Evolutionary conservation across 768 basidiomycete genomes (phyloP).

Genomic region (Pulveroboletus ravenelii): DNA sequence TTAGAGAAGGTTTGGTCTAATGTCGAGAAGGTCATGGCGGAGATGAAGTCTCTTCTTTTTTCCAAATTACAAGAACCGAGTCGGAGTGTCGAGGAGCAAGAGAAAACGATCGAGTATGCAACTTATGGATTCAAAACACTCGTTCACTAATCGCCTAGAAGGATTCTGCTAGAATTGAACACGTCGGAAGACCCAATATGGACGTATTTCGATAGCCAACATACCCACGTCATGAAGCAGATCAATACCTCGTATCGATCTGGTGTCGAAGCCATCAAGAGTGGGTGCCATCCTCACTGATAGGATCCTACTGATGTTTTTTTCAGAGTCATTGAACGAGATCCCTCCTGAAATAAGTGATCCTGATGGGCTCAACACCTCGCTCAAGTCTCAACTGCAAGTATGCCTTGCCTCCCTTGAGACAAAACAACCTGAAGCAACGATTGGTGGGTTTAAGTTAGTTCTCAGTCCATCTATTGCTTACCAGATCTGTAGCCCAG

Average conservation of each 20-base stretch:
- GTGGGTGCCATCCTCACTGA: conserved; percentile 29
- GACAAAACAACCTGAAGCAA: conserved; percentile 54
- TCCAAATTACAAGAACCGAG: conserved; percentile 77
- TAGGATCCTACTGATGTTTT: conserved; percentile 1
- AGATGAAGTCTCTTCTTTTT: conserved; percentile 77
- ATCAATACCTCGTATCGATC: conserved; percentile 62
- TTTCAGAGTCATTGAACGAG: conserved; percentile 46
- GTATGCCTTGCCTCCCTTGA: conserved; percentile 57
- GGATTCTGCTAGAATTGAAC: conserved; percentile 85
- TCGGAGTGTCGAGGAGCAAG: conserved; percentile 86
- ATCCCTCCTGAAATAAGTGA: conserved; percentile 31
- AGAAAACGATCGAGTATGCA: conserved; percentile 91
- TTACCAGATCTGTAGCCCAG: conserved; percentile 44
- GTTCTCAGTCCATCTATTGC: not conserved
- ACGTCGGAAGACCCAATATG: conserved; percentile 87
- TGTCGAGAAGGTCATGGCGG: conserved; percentile 91
- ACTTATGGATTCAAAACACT: not conserved
- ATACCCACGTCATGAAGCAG: conserved; percentile 75
- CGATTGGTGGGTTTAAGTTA: conserved; percentile 45
- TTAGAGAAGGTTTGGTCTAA: conserved; percentile 94
- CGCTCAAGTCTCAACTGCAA: conserved; percentile 56
- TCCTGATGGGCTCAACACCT: conserved; percentile 37
- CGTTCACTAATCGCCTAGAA: conserved; percentile 30
- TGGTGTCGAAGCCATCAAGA: conserved; percentile 46
- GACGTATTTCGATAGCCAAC: conserved; percentile 94